Conservation (phyloP, 1,284 basidiomycete genomes). For the Sporisorium graminicola region DNA sequence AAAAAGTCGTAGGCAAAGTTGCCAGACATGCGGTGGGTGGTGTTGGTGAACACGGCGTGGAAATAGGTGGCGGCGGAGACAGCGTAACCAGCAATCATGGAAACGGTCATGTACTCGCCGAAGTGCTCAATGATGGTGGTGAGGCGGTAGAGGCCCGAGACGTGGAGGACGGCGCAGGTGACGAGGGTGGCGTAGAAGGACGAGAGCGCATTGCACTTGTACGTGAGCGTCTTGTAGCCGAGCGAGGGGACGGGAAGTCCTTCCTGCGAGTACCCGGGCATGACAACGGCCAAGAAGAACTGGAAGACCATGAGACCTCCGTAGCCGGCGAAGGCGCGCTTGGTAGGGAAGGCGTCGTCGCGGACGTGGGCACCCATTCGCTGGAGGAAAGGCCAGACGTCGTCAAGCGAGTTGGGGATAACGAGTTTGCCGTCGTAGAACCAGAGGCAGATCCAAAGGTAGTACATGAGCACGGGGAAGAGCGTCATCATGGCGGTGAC, state of each 20-base stretch:
- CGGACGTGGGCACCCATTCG: slow-evolving; percentile 87
- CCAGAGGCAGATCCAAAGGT: slow-evolving; percentile 97
- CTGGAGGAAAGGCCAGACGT: slow-evolving; percentile 82
- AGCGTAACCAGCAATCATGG: slow-evolving; percentile 89
- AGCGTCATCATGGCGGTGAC: slow-evolving; percentile 92
- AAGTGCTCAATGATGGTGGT: slow-evolving; percentile 97
- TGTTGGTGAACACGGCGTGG: slow-evolving; percentile 65
- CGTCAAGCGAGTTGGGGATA: slow-evolving; percentile 79
- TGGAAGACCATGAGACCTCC: slow-evolving; percentile 89
- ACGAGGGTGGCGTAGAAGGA: slow-evolving; percentile 89
- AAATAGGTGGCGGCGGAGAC: slow-evolving; percentile 69
- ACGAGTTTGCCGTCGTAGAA: slow-evolving; percentile 91
- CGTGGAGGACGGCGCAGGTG: slow-evolving; percentile 83
- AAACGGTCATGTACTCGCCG: slow-evolving; percentile 94
- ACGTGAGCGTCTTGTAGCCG: slow-evolving; percentile 87
- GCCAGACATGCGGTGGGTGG: slow-evolving; percentile 82
- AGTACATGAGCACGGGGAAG: slow-evolving; percentile 95
- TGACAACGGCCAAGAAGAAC: slow-evolving; percentile 86
- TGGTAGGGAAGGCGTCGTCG: slow-evolving; percentile 90
- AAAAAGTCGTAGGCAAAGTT: slow-evolving; percentile 79
- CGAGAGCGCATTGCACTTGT: slow-evolving; percentile 89
- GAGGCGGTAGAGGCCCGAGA: slow-evolving; percentile 85
- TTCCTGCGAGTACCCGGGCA: slow-evolving; percentile 93
- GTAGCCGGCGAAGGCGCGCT: slow-evolving; percentile 79
- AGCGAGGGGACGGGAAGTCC: slow-evolving; percentile 72